These are phyloP conservation scores for Bruguiera sexangula DNA, from an alignment of 345 rosid species.

Conservation along the genomic window DNA sequence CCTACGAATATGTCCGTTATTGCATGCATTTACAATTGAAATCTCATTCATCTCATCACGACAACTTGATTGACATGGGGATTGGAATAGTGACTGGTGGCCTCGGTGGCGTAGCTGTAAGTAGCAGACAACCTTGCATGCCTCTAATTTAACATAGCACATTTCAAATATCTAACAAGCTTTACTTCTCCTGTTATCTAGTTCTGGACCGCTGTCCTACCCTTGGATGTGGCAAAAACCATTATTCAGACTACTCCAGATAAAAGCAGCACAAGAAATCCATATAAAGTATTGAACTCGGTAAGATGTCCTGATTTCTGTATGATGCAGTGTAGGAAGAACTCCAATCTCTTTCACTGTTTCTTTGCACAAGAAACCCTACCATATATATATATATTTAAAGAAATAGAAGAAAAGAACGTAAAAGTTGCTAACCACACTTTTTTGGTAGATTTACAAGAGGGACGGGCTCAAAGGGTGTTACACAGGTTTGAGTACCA, in stretches of 20 bases:
- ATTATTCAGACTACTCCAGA: constrained; percentile 79
- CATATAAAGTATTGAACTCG: constrained; percentile 61
- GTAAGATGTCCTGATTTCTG: constrained; percentile 35
- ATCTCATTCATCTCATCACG: constrained; percentile 39
- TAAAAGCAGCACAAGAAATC: constrained; percentile 54
- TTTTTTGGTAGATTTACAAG: constrained; percentile 51
- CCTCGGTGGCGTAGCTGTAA: constrained; percentile 93
- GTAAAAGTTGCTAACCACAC: constrained; percentile 1
- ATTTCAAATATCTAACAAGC: background rate
- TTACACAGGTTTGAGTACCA: constrained; percentile 85
- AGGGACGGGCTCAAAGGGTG: constrained; percentile 83
- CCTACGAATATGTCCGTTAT: constrained; percentile 71
- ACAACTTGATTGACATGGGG: constrained; percentile 70
- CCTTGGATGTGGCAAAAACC: constrained; percentile 89
- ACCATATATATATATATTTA: background rate
- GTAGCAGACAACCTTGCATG: constrained; percentile 24
- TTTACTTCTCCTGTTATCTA: constrained; percentile 11
- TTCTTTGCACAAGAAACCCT: background rate
- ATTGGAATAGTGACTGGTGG: constrained; percentile 83
- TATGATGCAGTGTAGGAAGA: background rate
- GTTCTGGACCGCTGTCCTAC: constrained; percentile 85
- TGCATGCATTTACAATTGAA: constrained; percentile 57
- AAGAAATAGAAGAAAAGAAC: background rate
- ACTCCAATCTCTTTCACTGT: background rate
- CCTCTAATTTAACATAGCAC: background rate